Evolutionary conservation across 129 eudicot genomes (phyloP).

Genomic region (Helianthus annuus): DNA sequence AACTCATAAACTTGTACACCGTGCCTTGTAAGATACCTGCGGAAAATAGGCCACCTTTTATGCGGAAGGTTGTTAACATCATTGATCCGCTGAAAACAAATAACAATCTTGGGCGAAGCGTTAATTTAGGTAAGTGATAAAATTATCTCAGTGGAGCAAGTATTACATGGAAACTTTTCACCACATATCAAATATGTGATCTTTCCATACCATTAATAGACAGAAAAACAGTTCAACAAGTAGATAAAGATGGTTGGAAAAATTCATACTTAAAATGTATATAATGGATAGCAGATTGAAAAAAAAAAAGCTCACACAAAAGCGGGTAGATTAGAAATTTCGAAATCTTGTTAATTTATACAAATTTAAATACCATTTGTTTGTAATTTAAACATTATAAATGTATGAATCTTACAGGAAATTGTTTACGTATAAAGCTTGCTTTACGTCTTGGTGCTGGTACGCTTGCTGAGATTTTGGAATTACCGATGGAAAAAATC

Average conservation of each 20-base stretch:
- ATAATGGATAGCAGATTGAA: not conserved
- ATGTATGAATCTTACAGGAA: constrained; percentile 38
- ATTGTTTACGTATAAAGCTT: constrained; percentile 51
- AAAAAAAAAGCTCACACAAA: not conserved
- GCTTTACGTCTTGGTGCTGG: constrained; percentile 66
- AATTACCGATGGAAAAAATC: constrained; percentile 39
- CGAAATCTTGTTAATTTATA: not conserved
- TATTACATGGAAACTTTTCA: not conserved
- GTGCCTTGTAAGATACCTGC: constrained; percentile 38
- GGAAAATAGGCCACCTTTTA: constrained; percentile 38
- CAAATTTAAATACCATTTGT: not conserved
- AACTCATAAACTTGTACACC: constrained; percentile 49
- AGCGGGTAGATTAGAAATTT: not conserved
- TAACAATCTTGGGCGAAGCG: constrained; percentile 95
- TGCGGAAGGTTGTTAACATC: constrained; percentile 62
- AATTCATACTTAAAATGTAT: too few relatives aligned
- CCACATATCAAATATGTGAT: not conserved
- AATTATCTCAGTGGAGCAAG: not conserved
- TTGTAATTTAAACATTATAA: too few relatives aligned
- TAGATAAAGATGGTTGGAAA: not conserved
- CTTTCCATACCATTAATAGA: not conserved
- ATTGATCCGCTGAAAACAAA: constrained; percentile 76
- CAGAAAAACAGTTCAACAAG: not conserved
- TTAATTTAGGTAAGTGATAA: constrained; percentile 50
- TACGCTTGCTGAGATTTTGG: constrained; percentile 53